These are phyloP conservation scores for Trametes versicolor DNA, from an alignment of 1,284 basidiomycete genomes.

Conservation along the genomic window DNA sequence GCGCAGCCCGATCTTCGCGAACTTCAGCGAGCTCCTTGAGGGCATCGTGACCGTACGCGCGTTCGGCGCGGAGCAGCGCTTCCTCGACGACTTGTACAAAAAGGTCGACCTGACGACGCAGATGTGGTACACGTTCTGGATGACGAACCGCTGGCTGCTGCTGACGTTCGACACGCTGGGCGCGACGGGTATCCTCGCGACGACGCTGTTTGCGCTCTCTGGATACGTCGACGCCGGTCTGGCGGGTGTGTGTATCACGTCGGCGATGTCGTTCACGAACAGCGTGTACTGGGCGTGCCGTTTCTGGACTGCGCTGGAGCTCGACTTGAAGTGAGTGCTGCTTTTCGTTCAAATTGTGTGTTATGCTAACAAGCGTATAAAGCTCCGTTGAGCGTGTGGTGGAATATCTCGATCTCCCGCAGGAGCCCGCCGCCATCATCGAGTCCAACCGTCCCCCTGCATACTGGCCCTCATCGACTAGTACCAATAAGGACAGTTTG, in stretches of 20 bases:
- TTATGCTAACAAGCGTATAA: conserved; percentile 3
- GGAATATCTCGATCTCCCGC: conserved; percentile 89
- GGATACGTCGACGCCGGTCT: conserved; percentile 76
- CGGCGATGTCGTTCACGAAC: conserved; percentile 69
- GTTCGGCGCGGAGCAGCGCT: conserved; percentile 85
- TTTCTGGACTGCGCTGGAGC: conserved; percentile 65
- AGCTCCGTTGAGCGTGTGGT: conserved; percentile 89
- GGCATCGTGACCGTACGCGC: conserved; percentile 91
- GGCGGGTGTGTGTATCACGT: conserved; percentile 89
- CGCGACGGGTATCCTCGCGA: conserved; percentile 68
- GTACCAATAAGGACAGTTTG: conserved; percentile 55
- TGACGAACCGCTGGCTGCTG: conserved; percentile 83
- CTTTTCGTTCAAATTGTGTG: not conserved
- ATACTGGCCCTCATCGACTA: conserved; percentile 82
- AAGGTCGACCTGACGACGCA: conserved; percentile 75
- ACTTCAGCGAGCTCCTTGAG: conserved; percentile 82
- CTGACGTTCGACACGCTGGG: conserved; percentile 84
- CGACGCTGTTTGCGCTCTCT: conserved; percentile 80
- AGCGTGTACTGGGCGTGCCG: conserved; percentile 78
- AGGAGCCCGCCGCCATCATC: conserved; percentile 82
- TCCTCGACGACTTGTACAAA: conserved; percentile 76
- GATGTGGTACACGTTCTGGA: conserved; percentile 85
- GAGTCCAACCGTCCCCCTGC: conserved; percentile 77
- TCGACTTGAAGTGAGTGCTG: conserved; percentile 68
- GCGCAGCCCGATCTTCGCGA: conserved; percentile 78